Percentiles rank a stretch among this genome's conserved stretches.
Conservation (phyloP, 2,329 filamentous ascomycete species). For the Penicillium sumatraense region DNA sequence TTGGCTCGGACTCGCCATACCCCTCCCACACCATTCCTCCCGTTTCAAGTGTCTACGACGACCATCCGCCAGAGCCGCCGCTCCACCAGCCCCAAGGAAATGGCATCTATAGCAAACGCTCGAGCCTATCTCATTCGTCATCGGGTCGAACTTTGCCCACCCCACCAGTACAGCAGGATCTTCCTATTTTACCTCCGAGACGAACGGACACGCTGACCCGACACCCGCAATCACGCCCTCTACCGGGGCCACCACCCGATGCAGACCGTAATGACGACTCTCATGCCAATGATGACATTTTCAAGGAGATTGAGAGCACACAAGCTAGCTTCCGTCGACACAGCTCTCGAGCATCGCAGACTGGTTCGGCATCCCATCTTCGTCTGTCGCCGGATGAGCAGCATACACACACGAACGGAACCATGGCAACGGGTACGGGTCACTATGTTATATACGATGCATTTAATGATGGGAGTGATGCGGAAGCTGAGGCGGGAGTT, state of each 20-base stretch:
- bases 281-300: constrained; percentile 59
- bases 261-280: constrained; percentile 36
- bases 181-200: constrained; percentile 54
- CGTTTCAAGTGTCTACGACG: constrained; percentile 25
- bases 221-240: constrained; percentile 61
- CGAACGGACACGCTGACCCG: constrained; percentile 58
- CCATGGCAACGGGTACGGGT: constrained; percentile 49
- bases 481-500: constrained; percentile 82
- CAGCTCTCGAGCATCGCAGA: constrained; percentile 30
- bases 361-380: constrained; percentile 24
- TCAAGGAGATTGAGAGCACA: constrained; percentile 58
- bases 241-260: constrained; percentile 62
- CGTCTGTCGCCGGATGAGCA: constrained; percentile 47
- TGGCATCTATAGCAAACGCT: constrained; percentile 30
- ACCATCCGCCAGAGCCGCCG: constrained; percentile 41
- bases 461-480: constrained; percentile 78
- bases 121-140: constrained; percentile 35
- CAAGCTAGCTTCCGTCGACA: constrained; percentile 31
- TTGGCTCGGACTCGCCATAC: constrained; percentile 30
- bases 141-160: constrained; percentile 48
- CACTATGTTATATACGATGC: constrained; percentile 53
- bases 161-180: constrained; percentile 57
- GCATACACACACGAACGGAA: constrained; percentile 55
- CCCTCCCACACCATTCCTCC: constrained; percentile 28
- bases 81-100: constrained; percentile 34